Conservation (phyloP, 495 filamentous ascomycete genomes). For the Aspergillus ostianus region DNA sequence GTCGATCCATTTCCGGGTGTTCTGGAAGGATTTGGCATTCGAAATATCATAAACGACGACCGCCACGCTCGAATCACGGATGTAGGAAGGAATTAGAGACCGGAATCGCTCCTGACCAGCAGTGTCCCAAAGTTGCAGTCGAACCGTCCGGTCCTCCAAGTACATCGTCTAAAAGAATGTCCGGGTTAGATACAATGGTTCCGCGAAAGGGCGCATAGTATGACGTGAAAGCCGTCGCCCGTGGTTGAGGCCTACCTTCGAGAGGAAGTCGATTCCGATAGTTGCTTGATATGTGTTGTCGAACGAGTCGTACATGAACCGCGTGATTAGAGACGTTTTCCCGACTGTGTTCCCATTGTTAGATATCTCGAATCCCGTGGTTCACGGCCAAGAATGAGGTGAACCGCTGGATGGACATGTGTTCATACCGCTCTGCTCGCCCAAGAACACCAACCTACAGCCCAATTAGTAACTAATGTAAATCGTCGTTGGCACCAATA, state of each 20-base stretch:
- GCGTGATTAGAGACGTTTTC: constrained; percentile 96
- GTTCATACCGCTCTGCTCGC: constrained; percentile 91
- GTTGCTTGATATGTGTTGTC: constrained; percentile 99
- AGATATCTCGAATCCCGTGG: neutral
- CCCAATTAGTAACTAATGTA: constrained; percentile 18
- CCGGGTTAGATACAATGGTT: constrained; percentile 7
- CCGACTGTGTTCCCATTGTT: constrained; percentile 60
- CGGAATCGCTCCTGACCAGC: constrained; percentile 97
- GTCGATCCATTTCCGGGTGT: constrained; percentile 98
- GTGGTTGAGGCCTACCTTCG: constrained; percentile 63
- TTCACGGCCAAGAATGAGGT: neutral
- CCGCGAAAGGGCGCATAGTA: neutral
- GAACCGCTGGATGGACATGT: neutral
- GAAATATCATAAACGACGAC: constrained; percentile 99
- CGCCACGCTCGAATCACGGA: constrained; percentile 93
- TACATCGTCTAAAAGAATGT: constrained; percentile 80
- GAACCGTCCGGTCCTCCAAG: constrained; percentile 95
- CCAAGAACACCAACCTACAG: constrained; percentile 86
- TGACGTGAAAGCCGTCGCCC: neutral
- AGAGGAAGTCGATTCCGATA: constrained; percentile 98
- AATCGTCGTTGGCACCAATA: neutral
- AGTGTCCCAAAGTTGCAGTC: constrained; percentile 97
- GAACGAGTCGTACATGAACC: constrained; percentile 99
- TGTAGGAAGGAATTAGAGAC: constrained; percentile 95
- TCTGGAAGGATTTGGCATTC: constrained; percentile 94